phyloP scores from a whole-genome alignment of 2,329 filamentous ascomycete species.

The Intubia oerlemansii region DNA sequence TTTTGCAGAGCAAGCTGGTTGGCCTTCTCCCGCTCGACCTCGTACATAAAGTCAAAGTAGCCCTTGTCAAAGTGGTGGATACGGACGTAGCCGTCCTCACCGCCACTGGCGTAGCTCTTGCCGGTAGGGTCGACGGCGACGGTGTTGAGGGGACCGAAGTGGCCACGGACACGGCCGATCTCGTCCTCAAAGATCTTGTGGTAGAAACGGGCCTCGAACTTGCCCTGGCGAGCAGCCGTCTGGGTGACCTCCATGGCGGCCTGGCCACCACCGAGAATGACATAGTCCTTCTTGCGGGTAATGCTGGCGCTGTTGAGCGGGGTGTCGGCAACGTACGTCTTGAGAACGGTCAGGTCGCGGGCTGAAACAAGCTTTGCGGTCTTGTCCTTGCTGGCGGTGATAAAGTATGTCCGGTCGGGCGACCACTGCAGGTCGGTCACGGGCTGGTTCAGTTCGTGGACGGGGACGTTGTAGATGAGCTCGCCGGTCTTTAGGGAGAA shows the following conservation, averaged over 20 bases:
- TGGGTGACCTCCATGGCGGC: conserved; percentile 98
- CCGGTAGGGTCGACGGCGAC: conserved; percentile 84
- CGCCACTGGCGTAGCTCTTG: conserved; percentile 81
- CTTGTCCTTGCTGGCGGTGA: conserved; percentile 97
- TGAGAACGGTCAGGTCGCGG: conserved; percentile 73
- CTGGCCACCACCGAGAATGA: conserved; percentile 94
- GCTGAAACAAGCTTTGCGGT: conserved; percentile 78
- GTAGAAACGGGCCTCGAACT: conserved; percentile 98
- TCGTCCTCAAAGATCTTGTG: conserved; percentile 99
- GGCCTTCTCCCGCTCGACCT: conserved; percentile 73
- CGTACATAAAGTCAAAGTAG: conserved; percentile 97
- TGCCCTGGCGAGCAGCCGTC: conserved; percentile 82
- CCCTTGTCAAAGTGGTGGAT: conserved; percentile 97
- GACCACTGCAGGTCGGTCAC: conserved; percentile 95
- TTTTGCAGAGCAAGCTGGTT: conserved; percentile 21
- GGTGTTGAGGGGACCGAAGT: conserved; percentile 94
- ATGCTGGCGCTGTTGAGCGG: conserved; percentile 91
- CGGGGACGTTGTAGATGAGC: conserved; percentile 77
- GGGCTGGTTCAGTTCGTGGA: conserved; percentile 67
- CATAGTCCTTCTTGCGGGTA: conserved; percentile 89
- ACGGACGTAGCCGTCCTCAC: conserved; percentile 96
- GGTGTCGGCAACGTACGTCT: conserved; percentile 81
- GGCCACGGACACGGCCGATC: conserved; percentile 87
- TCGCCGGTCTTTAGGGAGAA: conserved; percentile 97
- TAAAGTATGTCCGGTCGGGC: conserved; percentile 86